phyloP scores from a whole-genome alignment of 306 rosid genomes.

The Sophora flavescens region DNA sequence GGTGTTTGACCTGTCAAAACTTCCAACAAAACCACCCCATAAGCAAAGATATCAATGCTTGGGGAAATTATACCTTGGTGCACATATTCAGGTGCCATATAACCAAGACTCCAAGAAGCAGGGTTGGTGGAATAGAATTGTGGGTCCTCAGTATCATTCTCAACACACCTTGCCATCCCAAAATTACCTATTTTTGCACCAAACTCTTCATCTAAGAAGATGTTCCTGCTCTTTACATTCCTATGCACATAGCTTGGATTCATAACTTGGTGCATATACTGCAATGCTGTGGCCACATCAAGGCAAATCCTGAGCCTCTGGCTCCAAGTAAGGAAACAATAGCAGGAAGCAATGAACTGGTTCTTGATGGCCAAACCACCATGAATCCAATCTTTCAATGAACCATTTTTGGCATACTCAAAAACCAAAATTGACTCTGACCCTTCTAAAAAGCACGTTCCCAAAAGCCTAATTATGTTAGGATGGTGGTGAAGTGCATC shows the following conservation, averaged over 20 bases:
- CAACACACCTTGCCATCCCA: slow-evolving; percentile 75
- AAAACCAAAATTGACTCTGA: slow-evolving; percentile 70
- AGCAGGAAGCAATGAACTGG: slow-evolving; percentile 91
- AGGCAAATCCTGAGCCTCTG: slow-evolving; percentile 85
- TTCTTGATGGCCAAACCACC: slow-evolving; percentile 93
- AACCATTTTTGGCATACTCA: slow-evolving; percentile 86
- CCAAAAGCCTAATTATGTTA: slow-evolving; percentile 73
- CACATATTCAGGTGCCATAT: slow-evolving; percentile 78
- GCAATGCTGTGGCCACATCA: slow-evolving; percentile 78
- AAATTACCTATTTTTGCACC: slow-evolving; percentile 81
- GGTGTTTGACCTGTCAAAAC: slow-evolving; percentile 72
- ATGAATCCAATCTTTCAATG: slow-evolving; percentile 93
- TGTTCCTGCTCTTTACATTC: slow-evolving; percentile 80
- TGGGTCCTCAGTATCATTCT: slow-evolving; percentile 57
- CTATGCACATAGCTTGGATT: slow-evolving; percentile 75
- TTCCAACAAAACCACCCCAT: slow-evolving; percentile 80
- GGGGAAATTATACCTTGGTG: slow-evolving; percentile 75
- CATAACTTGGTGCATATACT: slow-evolving; percentile 82
- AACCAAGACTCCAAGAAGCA: slow-evolving; percentile 66
- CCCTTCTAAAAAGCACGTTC: slow-evolving; percentile 64
- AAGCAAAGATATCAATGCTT: slow-evolving; percentile 74
- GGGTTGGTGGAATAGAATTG: slow-evolving; percentile 58
- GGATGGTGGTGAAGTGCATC: slow-evolving; percentile 74
- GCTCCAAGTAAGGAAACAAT: slow-evolving; percentile 89
- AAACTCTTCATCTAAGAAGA: slow-evolving; percentile 90